Evolutionary conservation across 2,329 filamentous ascomycete genomes (phyloP).

Genomic region (Trichoderma oligosporum): DNA sequence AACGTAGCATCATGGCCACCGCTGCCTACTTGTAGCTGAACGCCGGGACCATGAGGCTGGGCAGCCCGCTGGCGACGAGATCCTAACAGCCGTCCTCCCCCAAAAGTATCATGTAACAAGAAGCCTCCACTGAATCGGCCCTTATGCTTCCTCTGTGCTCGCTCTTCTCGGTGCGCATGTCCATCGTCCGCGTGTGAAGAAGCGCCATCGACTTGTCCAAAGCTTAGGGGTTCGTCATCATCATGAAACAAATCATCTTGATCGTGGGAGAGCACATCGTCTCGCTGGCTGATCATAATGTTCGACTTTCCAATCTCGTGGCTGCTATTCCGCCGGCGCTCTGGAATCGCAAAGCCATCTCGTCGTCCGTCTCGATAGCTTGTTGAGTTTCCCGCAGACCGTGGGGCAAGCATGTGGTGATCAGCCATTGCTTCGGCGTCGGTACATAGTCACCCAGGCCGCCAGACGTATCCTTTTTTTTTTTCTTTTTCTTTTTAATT

Average conservation of each 20-base stretch:
- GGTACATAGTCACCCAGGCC: slow-evolving; percentile 22
- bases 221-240: slow-evolving; percentile 13
- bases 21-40: neutral
- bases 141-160: slow-evolving; percentile 37
- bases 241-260: slow-evolving; percentile 20
- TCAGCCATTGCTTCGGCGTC: slow-evolving; percentile 23
- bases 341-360: slow-evolving; percentile 20
- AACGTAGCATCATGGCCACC: slow-evolving; percentile 11
- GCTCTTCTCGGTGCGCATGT: slow-evolving; percentile 26
- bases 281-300: slow-evolving; percentile 30
- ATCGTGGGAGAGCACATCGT: slow-evolving; percentile 21
- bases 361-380: slow-evolving; percentile 16
- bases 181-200: slow-evolving; percentile 12
- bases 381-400: slow-evolving; percentile 16
- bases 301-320: slow-evolving; percentile 47
- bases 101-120: slow-evolving; percentile 45
- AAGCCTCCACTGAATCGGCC: slow-evolving; percentile 49
- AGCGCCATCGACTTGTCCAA: neutral
- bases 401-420: slow-evolving; percentile 20
- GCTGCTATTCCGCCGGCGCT: slow-evolving; percentile 25
- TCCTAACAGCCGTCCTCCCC: slow-evolving; percentile 32
- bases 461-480: neutral
- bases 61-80: slow-evolving; percentile 26
- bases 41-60: neutral
- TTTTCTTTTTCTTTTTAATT: neutral